Base-by-base conservation (phyloP, 1,139 yeast species). In the Blastobotrys ciferrii region DNA sequence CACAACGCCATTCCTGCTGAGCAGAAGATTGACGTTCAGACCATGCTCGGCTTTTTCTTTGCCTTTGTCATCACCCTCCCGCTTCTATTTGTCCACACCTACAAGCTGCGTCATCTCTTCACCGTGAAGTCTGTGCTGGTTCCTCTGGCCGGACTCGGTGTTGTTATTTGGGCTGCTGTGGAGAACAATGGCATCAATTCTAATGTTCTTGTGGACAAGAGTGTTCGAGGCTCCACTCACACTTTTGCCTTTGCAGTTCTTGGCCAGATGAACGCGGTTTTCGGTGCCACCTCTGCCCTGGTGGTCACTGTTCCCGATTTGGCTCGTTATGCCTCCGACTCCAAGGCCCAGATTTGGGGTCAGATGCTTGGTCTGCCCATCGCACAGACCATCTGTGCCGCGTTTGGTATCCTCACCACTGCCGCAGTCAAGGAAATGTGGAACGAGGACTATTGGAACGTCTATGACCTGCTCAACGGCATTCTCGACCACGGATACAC, bases 21-120 rank as follows among this genome's bases (percentile, higher is more conserved):
- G 25, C 72, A 75, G 33, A 53, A 58, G 32, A 50, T 53, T 31
- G 47, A 49, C 35, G 31, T 48, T 30, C 53, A 51, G 45, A 46
- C 47, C 50, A 78, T 84, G 60, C 70, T 84, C 61, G 71, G 80
- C 13, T 83, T 83, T 66, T 83, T 85, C 67, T 68, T 85, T 40
- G 84, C 82, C 65, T 84, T 89, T 86, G 68, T 82, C 12, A 74
- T 75, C 52, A 80, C 84, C 48, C 71, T 84, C 50, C 92, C 92
- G 9, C 82, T 82, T 55, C 71, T 85, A 58, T 81, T 82, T 73
- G 76, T 84, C 59, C 84, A 81, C 51, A 91, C 91, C 9, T 89
- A 84, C 63, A 75, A 80, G 53, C 74, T 85, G 47, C 81, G 88
- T 66, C 87, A 84, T 64, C 72, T 85, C 61, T 85, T 85, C 69